Percentiles rank a stretch among this genome's conserved stretches.
These are phyloP conservation scores for Lasiodiplodia hormozganensis DNA, from an alignment of 2,329 filamentous ascomycete species.

Conservation along the genomic window DNA sequence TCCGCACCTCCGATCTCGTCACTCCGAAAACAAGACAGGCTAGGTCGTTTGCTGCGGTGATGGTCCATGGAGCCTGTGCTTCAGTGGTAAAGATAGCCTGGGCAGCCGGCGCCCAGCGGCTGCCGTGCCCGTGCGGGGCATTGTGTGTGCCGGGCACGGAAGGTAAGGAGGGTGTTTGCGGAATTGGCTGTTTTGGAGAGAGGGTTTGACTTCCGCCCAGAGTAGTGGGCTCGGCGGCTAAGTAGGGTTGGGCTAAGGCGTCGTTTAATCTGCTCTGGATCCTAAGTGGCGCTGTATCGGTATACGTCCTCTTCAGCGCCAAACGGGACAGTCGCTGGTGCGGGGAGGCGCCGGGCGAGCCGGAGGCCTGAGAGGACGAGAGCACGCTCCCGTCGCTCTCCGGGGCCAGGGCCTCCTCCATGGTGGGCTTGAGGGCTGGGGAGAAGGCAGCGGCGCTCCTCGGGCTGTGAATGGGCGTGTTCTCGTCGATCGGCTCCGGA, in stretches of 20 bases:
- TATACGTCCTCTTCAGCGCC: slow-evolving; percentile 81
- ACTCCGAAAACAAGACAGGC: slow-evolving; percentile 99
- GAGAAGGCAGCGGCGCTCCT: slow-evolving; percentile 34
- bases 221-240: slow-evolving; percentile 59
- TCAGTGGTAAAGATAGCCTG: slow-evolving; percentile 99
- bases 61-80: slow-evolving; percentile 88
- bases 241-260: slow-evolving; percentile 81
- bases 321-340: slow-evolving; percentile 55
- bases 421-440: slow-evolving; percentile 20
- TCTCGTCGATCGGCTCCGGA: slow-evolving; percentile 46
- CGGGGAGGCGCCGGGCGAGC: slow-evolving; percentile 30
- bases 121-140: slow-evolving; percentile 80
- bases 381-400: slow-evolving; percentile 19
- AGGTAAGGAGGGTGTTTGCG: slow-evolving; percentile 38
- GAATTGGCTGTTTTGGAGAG: slow-evolving; percentile 50
- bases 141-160: slow-evolving; percentile 44
- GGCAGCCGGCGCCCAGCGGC: slow-evolving; percentile 86
- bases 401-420: slow-evolving; percentile 19
- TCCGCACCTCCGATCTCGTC: slow-evolving; percentile 92
- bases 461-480: slow-evolving; percentile 32
- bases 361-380: slow-evolving; percentile 34
- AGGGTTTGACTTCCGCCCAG: slow-evolving; percentile 34
- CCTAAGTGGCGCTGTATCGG: slow-evolving; percentile 76
- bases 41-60: slow-evolving; percentile 93
- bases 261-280: slow-evolving; percentile 86